Base-by-base conservation (phyloP, 2,329 filamentous ascomycete genomes). In the Knoxdaviesia proteae region DNA sequence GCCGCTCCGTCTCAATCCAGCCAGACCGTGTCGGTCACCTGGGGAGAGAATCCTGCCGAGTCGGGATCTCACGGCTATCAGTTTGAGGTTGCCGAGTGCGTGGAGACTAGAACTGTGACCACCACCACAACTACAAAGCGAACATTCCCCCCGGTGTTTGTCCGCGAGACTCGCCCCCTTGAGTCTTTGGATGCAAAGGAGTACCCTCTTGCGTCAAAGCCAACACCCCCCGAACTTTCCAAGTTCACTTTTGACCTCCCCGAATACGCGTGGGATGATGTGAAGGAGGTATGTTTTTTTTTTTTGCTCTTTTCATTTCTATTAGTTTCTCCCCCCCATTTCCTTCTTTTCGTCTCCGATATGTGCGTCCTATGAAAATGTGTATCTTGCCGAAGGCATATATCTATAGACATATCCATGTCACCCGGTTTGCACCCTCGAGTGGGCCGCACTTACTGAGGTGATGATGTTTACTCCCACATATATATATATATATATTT, bases 121-220 rank as follows among this genome's bases (percentile, higher is more conserved):
- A 94, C 88, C 0, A 94, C 87, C 0, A 94, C 86, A 1, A 93
- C 84, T 1, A 92, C 87, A 1, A 83, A 84, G 49, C 77, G 58
- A 68, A 84, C 60, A 59, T 92, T 90, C 50, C 87, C 88, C 39
- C 84, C 84, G n/a, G 66, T 94, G 45, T 67, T 83, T 44, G 74
- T 94, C 50, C 77, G 75, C 49, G 73, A 82, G 46, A 80, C 84
- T 30, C 73, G 74, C 42, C 72, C 76, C 42, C 68, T 86, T 34
- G 65, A 71, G 46, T 70, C 77, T 43, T 73, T 94, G 45, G 86
- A 96, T 58, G 69, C 80, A 9, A 93, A 92, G 57, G 76, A 90
- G 52, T 98, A 93, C 57, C 90, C 90, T 36, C 67, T 98, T 32
- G 88, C 88, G 35, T 70, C 73, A 47, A 77, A 82, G 41, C 80